phyloP scores from a whole-genome alignment of 1,139 yeast genomes.

The Lodderomyces pseudojiufengensis region DNA sequence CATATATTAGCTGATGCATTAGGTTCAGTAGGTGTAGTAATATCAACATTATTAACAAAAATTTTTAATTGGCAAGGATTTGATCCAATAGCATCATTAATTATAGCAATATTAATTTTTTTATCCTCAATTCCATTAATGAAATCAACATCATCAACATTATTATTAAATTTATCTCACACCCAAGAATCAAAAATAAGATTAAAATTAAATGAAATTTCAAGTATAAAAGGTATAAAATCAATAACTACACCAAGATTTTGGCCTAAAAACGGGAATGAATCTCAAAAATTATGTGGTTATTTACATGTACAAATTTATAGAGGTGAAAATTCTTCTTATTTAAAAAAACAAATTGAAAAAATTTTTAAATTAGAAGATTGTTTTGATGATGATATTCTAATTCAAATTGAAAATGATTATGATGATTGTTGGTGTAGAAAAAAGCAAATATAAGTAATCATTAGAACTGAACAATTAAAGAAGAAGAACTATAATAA shows the following conservation, averaged over 20 bases:
- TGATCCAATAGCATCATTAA: slow-evolving; percentile 88
- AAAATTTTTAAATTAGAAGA: slow-evolving; percentile 29
- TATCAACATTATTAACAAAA: slow-evolving; percentile 71
- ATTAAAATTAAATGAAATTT: slow-evolving; percentile 61
- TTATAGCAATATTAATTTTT: slow-evolving; percentile 79
- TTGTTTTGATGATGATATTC: slow-evolving; percentile 40
- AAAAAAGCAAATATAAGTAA: slow-evolving; percentile 2
- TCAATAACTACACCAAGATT: slow-evolving; percentile 87
- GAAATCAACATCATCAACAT: slow-evolving; percentile 71
- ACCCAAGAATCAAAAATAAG: slow-evolving; percentile 58
- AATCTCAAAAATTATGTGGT: slow-evolving; percentile 43
- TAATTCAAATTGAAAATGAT: slow-evolving; percentile 60
- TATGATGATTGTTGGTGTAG: slow-evolving; percentile 61
- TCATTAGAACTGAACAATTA: too few species aligned
- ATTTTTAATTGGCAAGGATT: slow-evolving; percentile 60
- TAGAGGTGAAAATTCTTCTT: slow-evolving; percentile 63
- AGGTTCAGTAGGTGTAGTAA: slow-evolving; percentile 94
- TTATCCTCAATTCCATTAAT: slow-evolving; percentile 80
- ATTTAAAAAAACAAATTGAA: slow-evolving; percentile 61
- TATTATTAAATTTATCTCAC: slow-evolving; percentile 59
- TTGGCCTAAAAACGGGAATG: slow-evolving; percentile 63
- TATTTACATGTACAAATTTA: slow-evolving; percentile 67
- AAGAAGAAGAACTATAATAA: too few species aligned
- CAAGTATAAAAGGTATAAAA: slow-evolving; percentile 72
- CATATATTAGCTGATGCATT: slow-evolving; percentile 94